Base-by-base conservation (phyloP, 208 protist species). In the Perkinsela sp. region DNA sequence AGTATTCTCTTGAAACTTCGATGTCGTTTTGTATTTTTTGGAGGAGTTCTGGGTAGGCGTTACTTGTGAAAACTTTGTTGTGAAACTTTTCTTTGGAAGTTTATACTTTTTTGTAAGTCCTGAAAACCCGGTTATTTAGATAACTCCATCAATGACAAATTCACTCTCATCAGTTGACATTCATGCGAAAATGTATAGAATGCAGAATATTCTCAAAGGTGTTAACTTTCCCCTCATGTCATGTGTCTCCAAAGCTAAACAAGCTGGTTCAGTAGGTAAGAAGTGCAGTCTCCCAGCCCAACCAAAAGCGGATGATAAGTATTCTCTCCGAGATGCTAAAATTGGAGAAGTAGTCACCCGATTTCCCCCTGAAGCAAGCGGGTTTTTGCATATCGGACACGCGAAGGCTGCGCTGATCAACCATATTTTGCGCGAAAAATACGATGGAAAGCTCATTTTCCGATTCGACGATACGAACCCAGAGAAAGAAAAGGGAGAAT, bases 381-480 rank as follows among this genome's bases (percentile, higher is more conserved):
- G 94, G 1, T 97, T 93, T 74, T 77, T 97, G 15, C 94, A 97
- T 76, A 96, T 97, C 76, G 95, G 95, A 15, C 96, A 98, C 74
- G 87, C 93, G 2, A 98, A 99, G 77, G 96, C 96, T 31, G 94
- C 93, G 2, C 75, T 99, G 1, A 85, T 98, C 29, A 98, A 98
- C 76, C 80, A 93, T 66, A 93, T 96, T 79, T 95, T 97, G 31
- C 91, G 94, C 1, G 66, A 80, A 31, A 82, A 90, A 30, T 98
- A 96, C 75, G 79, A 95, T 31, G 96, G 96, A 57, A 95, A 94
- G 75, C 80, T 99, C 77, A 72, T 98, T 30, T 82, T 99, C 70
- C 86, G 96, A 28, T 98, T 99, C 70, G 97, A 99, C 81, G 97
- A 99, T 81, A 99, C 97, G 29, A 99, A 99, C 81, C 97, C 96